A percentile compares a stretch with the other conserved stretches of the same genome.
Evolutionary conservation across 805 yeast species (phyloP).

Genomic region (Wickerhamomyces alni): DNA sequence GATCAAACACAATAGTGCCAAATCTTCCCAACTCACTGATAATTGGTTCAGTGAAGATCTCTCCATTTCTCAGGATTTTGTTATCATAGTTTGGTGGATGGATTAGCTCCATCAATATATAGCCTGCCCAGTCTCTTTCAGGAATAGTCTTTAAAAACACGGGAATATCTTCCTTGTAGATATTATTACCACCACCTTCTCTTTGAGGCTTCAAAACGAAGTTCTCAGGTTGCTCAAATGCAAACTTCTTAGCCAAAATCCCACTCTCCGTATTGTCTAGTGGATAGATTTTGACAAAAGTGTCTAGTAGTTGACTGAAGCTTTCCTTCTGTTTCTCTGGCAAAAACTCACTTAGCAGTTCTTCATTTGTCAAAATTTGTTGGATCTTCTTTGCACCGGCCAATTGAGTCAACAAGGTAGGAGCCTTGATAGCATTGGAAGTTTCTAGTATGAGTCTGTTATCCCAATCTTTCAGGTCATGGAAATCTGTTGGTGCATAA

Average conservation of each 20-base stretch:
- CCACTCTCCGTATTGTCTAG: conserved; percentile 69
- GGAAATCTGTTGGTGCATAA: conserved; percentile 79
- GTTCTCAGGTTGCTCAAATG: conserved; percentile 57
- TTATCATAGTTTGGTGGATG: conserved; percentile 67
- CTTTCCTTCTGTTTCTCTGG: conserved; percentile 24
- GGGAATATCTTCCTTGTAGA: conserved; percentile 84
- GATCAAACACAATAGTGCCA: conserved; percentile 77
- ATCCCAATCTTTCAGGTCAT: conserved; percentile 63
- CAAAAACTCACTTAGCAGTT: conserved; percentile 42
- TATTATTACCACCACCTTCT: conserved; percentile 98
- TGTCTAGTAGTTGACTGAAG: conserved; percentile 31
- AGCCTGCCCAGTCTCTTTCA: conserved; percentile 79
- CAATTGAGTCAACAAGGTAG: conserved; percentile 81
- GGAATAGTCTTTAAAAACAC: conserved; percentile 52
- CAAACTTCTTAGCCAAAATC: conserved; percentile 52
- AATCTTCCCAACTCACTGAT: conserved; percentile 90
- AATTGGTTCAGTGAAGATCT: conserved; percentile 62
- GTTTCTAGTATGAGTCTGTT: conserved; percentile 69
- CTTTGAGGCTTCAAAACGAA: conserved; percentile 95
- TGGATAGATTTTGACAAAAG: conserved; percentile 87
- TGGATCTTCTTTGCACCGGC: conserved; percentile 94
- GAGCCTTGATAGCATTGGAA: conserved; percentile 83
- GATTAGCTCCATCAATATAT: conserved; percentile 90
- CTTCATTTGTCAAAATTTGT: conserved; percentile 66
- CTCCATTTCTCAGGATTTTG: conserved; percentile 62